These are phyloP conservation scores for Lactarius akahatsu DNA, from an alignment of 768 basidiomycete genomes.

Conservation along the genomic window DNA sequence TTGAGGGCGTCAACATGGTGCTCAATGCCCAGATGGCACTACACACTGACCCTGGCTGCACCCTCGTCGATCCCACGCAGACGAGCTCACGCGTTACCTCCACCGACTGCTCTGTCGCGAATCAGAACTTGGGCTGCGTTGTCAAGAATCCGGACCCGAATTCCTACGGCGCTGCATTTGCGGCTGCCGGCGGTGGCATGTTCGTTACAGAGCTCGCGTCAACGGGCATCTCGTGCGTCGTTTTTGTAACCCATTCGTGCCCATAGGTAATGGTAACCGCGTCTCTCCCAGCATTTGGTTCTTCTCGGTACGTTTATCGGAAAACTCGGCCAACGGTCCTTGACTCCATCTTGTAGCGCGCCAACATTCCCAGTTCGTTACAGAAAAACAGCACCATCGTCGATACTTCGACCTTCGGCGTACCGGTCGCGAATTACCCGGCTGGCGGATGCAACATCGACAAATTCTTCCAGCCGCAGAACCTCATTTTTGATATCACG, in stretches of 20 bases:
- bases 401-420: constrained; percentile 58
- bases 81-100: constrained; percentile 52
- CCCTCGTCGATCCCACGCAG: constrained; percentile 48
- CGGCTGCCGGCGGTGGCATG: constrained; percentile 64
- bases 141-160: constrained; percentile 51
- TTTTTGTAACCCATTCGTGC: not conserved
- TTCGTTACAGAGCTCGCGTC: constrained; percentile 72
- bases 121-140: constrained; percentile 64
- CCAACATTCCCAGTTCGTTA: constrained; percentile 48
- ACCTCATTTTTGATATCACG: constrained; percentile 73
- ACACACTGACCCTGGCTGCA: constrained; percentile 66
- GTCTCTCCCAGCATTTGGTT: constrained; percentile 56
- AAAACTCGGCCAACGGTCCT: constrained; percentile 3
- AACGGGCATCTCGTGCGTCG: constrained; percentile 59
- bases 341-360: constrained; percentile 34
- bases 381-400: constrained; percentile 50
- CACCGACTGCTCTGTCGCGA: constrained; percentile 60
- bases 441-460: constrained; percentile 52
- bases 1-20: constrained; percentile 76
- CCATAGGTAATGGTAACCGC: not conserved
- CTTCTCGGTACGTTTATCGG: constrained; percentile 43
- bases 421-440: constrained; percentile 70
- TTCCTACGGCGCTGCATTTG: constrained; percentile 69
- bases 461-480: constrained; percentile 58
- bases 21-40: constrained; percentile 69